Evolutionary conservation across 148 eudicot species (phyloP), one percentile per base, ranked within the genome.

Genomic region (Polygonum aviculare): DNA sequence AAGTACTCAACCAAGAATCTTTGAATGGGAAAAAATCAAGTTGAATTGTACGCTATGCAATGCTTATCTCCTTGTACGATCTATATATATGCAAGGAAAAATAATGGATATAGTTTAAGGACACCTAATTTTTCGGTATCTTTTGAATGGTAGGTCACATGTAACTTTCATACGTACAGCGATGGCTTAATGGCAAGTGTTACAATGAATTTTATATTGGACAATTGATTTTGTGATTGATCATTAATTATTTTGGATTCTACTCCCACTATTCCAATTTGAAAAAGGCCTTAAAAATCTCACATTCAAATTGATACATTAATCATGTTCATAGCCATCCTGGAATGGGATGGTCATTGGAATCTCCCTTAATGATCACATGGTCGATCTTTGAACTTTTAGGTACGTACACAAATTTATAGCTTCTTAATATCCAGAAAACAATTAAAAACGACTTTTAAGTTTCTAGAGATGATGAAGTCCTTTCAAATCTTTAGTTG

Each of bases 71-170:
- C 74, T 40, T 72, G 15, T 26, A 35, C 16, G 47, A 44, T 7
- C 51, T 72, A 44, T 72, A 72, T 1, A 72, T 45, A 72, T 72
- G 18, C 36, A 72, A 72, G 21, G 35, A 71, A 71, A 71, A 6
- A 44, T 44, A 44, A 44, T 9, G 40, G 39, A 31, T 4, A 67
- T 15, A 67, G 72, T 67, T 67, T 67, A 5, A 8, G 38, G 21
- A 38, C 41, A 67, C 18, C 36, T 67, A 14, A 2, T 57, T 57
- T 51, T 6, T 67, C n/a, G 16, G 5, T 3, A 14, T 36, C 15
- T 65, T 65, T 67, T 67, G 44, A 7, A 2, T 33, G 72, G 44
- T 67, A 67, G 72, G 19, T 63, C 18, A 63, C 15, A 36, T 67
- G 72, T 67, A n/a, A 35, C 21, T 5, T 67, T 67, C 72, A 36